These are phyloP conservation scores for Vaccinium darrowii DNA, from an alignment of 148 eudicot species.

Conservation along the genomic window DNA sequence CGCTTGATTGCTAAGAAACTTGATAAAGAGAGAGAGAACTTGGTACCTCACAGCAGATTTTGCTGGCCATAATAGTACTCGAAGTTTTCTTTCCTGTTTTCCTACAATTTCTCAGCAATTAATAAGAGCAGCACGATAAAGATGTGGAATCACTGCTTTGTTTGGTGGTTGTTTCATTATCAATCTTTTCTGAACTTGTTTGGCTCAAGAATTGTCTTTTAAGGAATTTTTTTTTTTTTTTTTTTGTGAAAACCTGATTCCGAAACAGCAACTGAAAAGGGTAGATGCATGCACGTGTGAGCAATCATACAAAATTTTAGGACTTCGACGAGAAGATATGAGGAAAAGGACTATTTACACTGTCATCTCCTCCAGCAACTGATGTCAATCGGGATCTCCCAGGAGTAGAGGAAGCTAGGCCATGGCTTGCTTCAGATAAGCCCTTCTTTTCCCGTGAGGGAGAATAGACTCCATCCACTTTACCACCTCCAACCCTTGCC, in stretches of 20 bases:
- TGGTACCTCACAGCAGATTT: not conserved
- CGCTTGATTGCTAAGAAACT: not conserved
- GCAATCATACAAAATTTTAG: not conserved
- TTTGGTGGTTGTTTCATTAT: not conserved
- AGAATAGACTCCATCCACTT: conserved; percentile 42
- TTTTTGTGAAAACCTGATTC: not conserved
- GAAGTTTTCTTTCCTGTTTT: conserved; percentile 9
- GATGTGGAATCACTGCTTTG: not conserved
- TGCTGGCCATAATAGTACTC: not conserved
- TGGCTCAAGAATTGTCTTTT: not conserved
- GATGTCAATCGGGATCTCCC: conserved; percentile 74
- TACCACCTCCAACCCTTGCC: conserved; percentile 36
- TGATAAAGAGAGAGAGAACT: not conserved
- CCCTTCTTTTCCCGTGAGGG: conserved; percentile 69
- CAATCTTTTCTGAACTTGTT: not conserved
- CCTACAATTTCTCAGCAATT: not conserved
- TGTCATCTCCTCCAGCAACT: conserved; percentile 53
- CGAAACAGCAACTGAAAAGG: not conserved
- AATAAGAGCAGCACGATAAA: not conserved
- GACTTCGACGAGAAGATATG: not conserved
- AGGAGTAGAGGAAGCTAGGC: conserved; percentile 67
- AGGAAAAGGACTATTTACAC: conserved; percentile 37
- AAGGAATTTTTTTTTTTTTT: not conserved
- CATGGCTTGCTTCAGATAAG: conserved; percentile 52
- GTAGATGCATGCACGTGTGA: not conserved